A percentile compares a stretch with the other conserved stretches of the same genome.
phyloP scores from a whole-genome alignment of 1,139 yeast species.

The Nakaseomyces glabratus region DNA sequence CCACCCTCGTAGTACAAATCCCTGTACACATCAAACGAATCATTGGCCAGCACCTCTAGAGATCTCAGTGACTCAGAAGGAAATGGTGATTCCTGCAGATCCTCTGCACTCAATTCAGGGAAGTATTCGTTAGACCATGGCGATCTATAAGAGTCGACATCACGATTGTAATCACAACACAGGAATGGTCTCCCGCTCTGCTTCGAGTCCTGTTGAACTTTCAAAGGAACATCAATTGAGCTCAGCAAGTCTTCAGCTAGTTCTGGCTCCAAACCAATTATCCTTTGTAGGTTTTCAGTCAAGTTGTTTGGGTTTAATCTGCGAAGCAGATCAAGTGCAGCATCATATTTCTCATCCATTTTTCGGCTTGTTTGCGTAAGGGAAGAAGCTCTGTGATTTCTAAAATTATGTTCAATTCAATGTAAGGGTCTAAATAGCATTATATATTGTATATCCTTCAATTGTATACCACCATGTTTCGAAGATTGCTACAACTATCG shows the following conservation, averaged over 20 bases:
- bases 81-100: constrained; percentile 54
- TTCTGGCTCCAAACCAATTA: constrained; percentile 73
- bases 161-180: constrained; percentile 91
- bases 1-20: constrained; percentile 95
- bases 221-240: constrained; percentile 80
- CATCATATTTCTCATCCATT: constrained; percentile 47
- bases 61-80: constrained; percentile 63
- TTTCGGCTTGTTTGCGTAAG: no score
- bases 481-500: no score
- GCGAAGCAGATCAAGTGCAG: constrained; percentile 78
- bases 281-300: constrained; percentile 48
- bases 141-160: constrained; percentile 84
- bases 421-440: no score
- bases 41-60: constrained; percentile 75
- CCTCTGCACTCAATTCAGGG: constrained; percentile 50
- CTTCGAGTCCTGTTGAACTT: constrained; percentile 43
- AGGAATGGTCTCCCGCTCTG: constrained; percentile 50
- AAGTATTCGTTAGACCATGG: constrained; percentile 84
- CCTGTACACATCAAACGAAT: constrained; percentile 84
- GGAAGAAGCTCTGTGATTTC: no score
- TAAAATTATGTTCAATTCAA: no score
- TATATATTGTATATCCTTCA: no score
- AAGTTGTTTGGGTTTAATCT: constrained; percentile 75
- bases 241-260: constrained; percentile 81
- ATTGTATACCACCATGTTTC: no score